These are phyloP conservation scores for Blastomyces parvus DNA, from an alignment of 2,329 filamentous ascomycete genomes.

Conservation along the genomic window DNA sequence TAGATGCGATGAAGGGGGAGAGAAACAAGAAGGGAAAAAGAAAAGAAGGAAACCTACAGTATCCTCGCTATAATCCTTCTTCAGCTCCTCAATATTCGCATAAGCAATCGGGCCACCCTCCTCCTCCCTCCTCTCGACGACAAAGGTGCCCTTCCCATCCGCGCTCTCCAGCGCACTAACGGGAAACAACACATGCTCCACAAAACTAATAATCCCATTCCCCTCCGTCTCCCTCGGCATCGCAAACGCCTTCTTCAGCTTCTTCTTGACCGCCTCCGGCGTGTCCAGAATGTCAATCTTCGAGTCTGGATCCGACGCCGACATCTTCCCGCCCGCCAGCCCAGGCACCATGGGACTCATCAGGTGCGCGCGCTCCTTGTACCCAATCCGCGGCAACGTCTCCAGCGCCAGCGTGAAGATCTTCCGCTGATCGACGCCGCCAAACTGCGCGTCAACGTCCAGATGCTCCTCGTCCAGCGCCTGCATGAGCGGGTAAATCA, in stretches of 20 bases:
- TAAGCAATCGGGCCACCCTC: conserved; percentile 72
- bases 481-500: conserved; percentile 81
- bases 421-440: conserved; percentile 76
- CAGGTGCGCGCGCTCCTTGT: conserved; percentile 63
- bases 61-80: conserved; percentile 71
- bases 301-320: conserved; percentile 49
- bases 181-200: conserved; percentile 78
- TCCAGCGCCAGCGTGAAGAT: conserved; percentile 81
- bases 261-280: conserved; percentile 64
- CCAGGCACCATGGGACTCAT: conserved; percentile 89
- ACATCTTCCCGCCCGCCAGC: conserved; percentile 77
- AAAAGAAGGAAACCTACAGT: conserved; percentile 46
- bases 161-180: conserved; percentile 52
- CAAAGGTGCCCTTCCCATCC: conserved; percentile 51
- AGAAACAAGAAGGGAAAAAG: conserved; percentile 12
- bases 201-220: conserved; percentile 78
- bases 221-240: conserved; percentile 66
- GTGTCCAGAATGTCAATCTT: conserved; percentile 42
- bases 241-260: conserved; percentile 76
- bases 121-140: conserved; percentile 52
- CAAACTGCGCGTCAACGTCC: conserved; percentile 79
- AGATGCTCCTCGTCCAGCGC: conserved; percentile 85
- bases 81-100: conserved; percentile 61
- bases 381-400: conserved; percentile 74
- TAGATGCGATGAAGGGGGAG: not conserved